These are phyloP conservation scores for Urostyla sp. DNA, from an alignment of 73 alveolate species.

Conservation along the genomic window DNA sequence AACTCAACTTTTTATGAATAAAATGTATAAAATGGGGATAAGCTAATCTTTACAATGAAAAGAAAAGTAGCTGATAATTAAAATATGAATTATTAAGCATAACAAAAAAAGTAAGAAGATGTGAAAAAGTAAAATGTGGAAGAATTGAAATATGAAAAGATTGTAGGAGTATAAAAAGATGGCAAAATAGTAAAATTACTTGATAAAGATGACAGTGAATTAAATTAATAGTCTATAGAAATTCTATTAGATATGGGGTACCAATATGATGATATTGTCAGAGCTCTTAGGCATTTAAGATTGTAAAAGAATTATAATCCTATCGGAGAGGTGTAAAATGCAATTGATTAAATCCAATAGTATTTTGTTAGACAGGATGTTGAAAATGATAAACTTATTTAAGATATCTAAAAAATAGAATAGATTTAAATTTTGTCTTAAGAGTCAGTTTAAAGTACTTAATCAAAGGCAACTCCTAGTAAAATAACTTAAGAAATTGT, in stretches of 20 bases:
- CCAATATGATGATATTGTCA: not conserved
- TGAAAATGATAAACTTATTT: not conserved
- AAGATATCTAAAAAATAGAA: not conserved
- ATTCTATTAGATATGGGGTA: slow-evolving; percentile 46
- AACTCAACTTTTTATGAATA: slow-evolving; percentile 3
- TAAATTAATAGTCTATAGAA: not conserved
- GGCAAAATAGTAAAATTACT: not conserved
- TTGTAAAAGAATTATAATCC: slow-evolving; percentile 24
- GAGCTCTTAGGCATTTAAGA: slow-evolving; percentile 22
- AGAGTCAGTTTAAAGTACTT: not conserved
- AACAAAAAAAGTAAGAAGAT: not conserved
- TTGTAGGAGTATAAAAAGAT: slow-evolving; percentile 38
- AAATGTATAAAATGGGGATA: slow-evolving; percentile 30
- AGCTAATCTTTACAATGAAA: slow-evolving; percentile 37
- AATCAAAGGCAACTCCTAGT: not conserved
- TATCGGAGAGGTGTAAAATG: slow-evolving; percentile 44
- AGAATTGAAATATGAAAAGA: not conserved
- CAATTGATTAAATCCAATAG: slow-evolving; percentile 45
- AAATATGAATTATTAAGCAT: not conserved
- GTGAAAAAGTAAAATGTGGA: not conserved
- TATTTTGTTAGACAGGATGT: not conserved
- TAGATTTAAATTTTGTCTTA: not conserved
- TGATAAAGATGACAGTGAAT: not conserved
- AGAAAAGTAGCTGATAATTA: slow-evolving; percentile 1
- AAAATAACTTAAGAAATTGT: not conserved